Conservation (phyloP, 148 eudicot species). For the Rhododendron simsii region DNA sequence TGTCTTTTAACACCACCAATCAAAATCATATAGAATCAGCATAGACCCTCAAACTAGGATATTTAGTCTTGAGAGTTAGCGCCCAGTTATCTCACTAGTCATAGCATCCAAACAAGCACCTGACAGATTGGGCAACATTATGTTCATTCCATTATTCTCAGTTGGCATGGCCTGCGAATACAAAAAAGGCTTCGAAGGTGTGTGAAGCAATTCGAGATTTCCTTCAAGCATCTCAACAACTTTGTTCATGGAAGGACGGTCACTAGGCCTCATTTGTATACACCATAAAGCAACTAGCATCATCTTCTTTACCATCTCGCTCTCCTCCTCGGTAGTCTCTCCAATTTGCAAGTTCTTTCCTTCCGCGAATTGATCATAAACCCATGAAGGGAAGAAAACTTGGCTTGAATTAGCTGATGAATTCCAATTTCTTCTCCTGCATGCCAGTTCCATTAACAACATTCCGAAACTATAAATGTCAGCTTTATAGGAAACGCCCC, state of each 20-base stretch:
- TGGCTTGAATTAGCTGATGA: too few species aligned
- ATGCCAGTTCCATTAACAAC: too few species aligned
- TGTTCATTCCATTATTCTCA: neutral
- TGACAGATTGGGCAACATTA: neutral
- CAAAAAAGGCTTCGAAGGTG: constrained; percentile 1
- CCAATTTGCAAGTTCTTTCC: neutral
- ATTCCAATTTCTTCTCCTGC: too few species aligned
- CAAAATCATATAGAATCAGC: too few species aligned
- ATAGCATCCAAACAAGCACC: neutral
- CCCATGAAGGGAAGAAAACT: too few species aligned
- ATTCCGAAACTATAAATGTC: too few species aligned
- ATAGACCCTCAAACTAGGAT: too few species aligned
- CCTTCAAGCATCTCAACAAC: constrained; percentile 4
- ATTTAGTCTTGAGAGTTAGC: neutral
- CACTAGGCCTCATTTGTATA: too few species aligned
- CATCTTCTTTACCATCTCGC: neutral
- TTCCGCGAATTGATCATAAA: neutral
- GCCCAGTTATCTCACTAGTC: neutral
- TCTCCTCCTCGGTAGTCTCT: neutral
- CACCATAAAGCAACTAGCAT: neutral
- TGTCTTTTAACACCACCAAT: too few species aligned
- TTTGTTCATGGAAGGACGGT: neutral
- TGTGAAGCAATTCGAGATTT: neutral
- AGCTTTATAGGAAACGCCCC: too few species aligned
- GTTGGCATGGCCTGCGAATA: neutral